These are phyloP conservation scores for Cladosporium sp. DNA, from an alignment of 2,329 filamentous ascomycete species.

Conservation along the genomic window DNA sequence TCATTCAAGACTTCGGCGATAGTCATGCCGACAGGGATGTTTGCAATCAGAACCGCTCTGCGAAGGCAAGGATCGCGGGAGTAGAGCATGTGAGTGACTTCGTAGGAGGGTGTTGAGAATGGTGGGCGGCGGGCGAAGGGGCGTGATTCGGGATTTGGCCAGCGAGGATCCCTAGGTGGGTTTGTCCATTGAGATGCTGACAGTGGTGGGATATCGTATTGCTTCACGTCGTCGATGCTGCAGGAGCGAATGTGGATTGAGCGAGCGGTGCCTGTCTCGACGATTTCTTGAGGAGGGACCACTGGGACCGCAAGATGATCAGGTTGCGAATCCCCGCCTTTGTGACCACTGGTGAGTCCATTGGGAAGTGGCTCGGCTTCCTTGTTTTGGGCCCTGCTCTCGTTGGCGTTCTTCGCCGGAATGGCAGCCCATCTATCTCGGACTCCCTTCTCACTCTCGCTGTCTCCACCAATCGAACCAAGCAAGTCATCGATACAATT, in stretches of 20 bases:
- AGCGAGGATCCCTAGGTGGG: neutral
- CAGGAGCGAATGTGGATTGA: conserved; percentile 2
- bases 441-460: neutral
- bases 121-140: neutral
- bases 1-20: conserved; percentile 22
- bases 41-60: conserved; percentile 22
- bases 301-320: too few species aligned
- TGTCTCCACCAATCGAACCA: neutral
- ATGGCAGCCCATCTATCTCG: neutral
- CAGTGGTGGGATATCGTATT: neutral
- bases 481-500: neutral
- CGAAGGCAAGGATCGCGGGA: neutral
- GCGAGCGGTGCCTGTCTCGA: neutral
- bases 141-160: neutral
- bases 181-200: neutral
- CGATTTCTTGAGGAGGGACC: too few species aligned
- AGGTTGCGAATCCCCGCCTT: too few species aligned
- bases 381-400: too few species aligned
- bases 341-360: too few species aligned
- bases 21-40: conserved; percentile 18
- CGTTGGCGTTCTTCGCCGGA: neutral
- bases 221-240: neutral
- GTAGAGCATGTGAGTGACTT: neutral
- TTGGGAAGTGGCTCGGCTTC: neutral
- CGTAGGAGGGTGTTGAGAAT: neutral